Conservation (phyloP, 768 basidiomycete species). For the Chalciporus pseudorubinellus region DNA sequence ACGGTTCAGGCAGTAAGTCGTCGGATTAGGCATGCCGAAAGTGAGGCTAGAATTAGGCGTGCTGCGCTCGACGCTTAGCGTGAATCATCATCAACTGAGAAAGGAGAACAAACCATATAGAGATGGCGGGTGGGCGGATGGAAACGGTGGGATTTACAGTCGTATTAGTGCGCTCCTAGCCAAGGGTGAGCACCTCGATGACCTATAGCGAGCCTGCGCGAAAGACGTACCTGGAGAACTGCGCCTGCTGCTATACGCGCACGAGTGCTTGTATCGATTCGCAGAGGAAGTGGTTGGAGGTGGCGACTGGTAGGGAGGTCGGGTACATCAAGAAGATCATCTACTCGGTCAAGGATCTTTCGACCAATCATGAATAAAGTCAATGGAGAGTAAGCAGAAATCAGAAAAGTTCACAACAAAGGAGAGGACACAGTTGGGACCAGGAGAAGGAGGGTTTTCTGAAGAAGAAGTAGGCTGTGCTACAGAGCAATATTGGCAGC, state of each 20-base stretch:
- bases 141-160: slow-evolving; percentile 3
- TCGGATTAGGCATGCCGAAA: slow-evolving; percentile 17
- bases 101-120: slow-evolving; percentile 19
- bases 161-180: slow-evolving; percentile 24
- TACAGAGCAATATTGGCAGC: neutral
- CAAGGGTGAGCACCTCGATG: neutral
- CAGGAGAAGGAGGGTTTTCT: slow-evolving; percentile 5
- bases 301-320: neutral
- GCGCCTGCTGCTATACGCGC: slow-evolving; percentile 3
- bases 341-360: slow-evolving; percentile 24
- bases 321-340: slow-evolving; percentile 18
- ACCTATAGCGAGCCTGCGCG: neutral
- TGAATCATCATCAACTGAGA: slow-evolving; percentile 11
- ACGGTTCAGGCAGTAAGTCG: slow-evolving; percentile 3
- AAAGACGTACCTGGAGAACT: slow-evolving; percentile 14
- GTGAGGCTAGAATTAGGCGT: slow-evolving; percentile 19
- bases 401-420: slow-evolving; percentile 13
- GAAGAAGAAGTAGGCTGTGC: slow-evolving; percentile 2
- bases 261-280: slow-evolving; percentile 11
- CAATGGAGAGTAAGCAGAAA: slow-evolving; percentile 8
- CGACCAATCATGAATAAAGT: slow-evolving; percentile 27
- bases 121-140: slow-evolving; percentile 2
- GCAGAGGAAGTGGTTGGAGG: slow-evolving; percentile 13
- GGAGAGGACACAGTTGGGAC: slow-evolving; percentile 17
- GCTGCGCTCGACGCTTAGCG: slow-evolving; percentile 19